A percentile compares a stretch with the other conserved stretches of the same genome.
Conservation (phyloP, 2,329 filamentous ascomycete genomes). For the Claviceps africana region DNA sequence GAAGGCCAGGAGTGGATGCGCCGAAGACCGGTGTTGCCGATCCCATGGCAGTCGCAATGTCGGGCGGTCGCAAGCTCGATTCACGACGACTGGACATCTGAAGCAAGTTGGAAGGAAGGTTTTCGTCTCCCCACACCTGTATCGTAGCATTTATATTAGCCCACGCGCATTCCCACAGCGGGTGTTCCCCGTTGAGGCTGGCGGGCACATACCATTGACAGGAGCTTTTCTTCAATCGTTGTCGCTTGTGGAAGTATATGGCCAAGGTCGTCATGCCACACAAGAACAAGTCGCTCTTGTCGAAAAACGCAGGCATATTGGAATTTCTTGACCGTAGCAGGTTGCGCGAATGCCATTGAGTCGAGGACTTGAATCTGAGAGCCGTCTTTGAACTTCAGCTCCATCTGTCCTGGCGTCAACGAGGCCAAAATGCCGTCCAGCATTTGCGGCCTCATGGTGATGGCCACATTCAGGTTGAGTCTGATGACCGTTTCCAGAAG, state of each 20-base stretch:
- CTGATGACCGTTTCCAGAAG: conserved; percentile 28
- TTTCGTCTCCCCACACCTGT: conserved; percentile 15
- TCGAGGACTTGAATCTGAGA: conserved; percentile 31
- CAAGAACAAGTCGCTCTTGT: conserved; percentile 25
- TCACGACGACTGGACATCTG: conserved; percentile 7
- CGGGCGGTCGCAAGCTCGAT: conserved; percentile 8
- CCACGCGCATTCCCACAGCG: neutral
- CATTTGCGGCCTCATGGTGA: conserved; percentile 35
- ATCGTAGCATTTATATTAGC: neutral
- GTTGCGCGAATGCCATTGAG: conserved; percentile 23
- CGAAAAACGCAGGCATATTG: conserved; percentile 29
- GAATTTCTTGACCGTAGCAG: conserved; percentile 26
- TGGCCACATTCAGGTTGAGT: conserved; percentile 30
- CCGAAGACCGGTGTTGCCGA: conserved; percentile 10
- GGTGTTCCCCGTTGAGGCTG: neutral
- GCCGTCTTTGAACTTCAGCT: conserved; percentile 27
- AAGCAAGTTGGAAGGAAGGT: conserved; percentile 8
- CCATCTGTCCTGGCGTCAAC: conserved; percentile 25
- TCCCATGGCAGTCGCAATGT: conserved; percentile 8
- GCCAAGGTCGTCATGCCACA: conserved; percentile 29
- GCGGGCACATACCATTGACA: conserved; percentile 11
- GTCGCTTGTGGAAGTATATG: conserved; percentile 25
- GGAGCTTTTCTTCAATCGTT: conserved; percentile 18
- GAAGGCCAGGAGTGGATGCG: conserved; percentile 5
- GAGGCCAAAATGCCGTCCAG: conserved; percentile 29